Evolutionary conservation across 257 asterid genomes (phyloP).

Genomic region (Solanum acaule): DNA sequence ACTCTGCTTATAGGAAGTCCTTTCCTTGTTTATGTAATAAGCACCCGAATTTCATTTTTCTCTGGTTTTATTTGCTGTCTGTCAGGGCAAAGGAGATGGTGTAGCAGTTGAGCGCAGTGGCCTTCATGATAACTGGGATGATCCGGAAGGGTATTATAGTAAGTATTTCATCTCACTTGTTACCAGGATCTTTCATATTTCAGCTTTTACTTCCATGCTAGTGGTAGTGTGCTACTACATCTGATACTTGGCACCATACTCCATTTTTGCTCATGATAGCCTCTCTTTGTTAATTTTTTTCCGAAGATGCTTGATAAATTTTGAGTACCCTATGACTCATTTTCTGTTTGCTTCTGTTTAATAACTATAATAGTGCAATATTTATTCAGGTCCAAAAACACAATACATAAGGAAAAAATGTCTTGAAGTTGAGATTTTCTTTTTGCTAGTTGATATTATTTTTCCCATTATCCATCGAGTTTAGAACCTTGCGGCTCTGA

Average conservation of each 20-base stretch:
- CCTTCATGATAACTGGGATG: slow-evolving; percentile 93
- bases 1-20: not conserved
- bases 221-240: not conserved
- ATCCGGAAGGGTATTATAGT: slow-evolving; percentile 94
- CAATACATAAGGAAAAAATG: not conserved
- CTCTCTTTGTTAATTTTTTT: not conserved
- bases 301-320: not conserved
- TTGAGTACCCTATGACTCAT: not conserved
- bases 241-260: not conserved
- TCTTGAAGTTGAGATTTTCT: not conserved
- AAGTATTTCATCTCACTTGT: slow-evolving; percentile 9
- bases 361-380: not conserved
- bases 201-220: not conserved
- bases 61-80: not conserved
- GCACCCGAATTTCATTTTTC: not conserved
- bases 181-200: not conserved
- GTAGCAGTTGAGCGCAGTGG: slow-evolving; percentile 68
- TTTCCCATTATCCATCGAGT: not conserved
- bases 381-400: not conserved
- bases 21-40: not conserved
- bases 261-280: not conserved
- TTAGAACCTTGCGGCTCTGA: not conserved
- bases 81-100: slow-evolving; percentile 76
- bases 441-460: not conserved
- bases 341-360: not conserved